Conservation (phyloP, 805 yeast species). For the Scheffersomyces coipomensis region DNA sequence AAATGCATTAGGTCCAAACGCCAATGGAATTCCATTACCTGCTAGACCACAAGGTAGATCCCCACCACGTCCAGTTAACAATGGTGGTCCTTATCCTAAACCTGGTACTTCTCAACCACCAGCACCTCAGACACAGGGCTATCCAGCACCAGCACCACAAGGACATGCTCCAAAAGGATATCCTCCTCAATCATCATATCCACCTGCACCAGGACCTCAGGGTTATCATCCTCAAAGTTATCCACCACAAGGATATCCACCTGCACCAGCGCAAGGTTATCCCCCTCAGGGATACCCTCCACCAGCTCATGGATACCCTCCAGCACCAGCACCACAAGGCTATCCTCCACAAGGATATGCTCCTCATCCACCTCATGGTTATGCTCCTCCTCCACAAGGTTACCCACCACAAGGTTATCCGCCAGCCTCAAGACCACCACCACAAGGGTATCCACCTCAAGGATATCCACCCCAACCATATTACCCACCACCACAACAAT, state of each 20-base stretch:
- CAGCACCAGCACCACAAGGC: constrained; percentile 12
- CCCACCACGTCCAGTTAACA: background rate
- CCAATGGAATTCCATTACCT: constrained; percentile 1
- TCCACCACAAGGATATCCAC: too few species aligned
- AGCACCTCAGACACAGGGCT: background rate
- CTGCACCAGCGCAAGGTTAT: too few species aligned
- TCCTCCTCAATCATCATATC: constrained; percentile 8
- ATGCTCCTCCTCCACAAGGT: constrained; percentile 5
- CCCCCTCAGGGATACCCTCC: constrained; percentile 1
- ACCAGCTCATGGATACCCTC: constrained; percentile 9
- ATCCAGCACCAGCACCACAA: too few species aligned
- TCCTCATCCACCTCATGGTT: constrained; percentile 14
- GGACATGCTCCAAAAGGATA: background rate
- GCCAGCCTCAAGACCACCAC: constrained; percentile 3
- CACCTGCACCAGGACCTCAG: constrained; percentile 11
- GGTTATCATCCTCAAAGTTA: constrained; percentile 2
- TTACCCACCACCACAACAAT: constrained; percentile 1
- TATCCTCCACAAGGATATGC: constrained; percentile 14
- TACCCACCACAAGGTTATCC: constrained; percentile 13
- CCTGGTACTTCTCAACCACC: background rate
- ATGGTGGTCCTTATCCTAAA: constrained; percentile 1
- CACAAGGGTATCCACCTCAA: constrained; percentile 2
- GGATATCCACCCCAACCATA: constrained; percentile 8
- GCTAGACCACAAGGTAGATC: constrained; percentile 1
- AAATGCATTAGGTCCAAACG: background rate